These are phyloP conservation scores for Fusarium avenaceum DNA, from an alignment of 2,329 filamentous ascomycete species.

Conservation along the genomic window DNA sequence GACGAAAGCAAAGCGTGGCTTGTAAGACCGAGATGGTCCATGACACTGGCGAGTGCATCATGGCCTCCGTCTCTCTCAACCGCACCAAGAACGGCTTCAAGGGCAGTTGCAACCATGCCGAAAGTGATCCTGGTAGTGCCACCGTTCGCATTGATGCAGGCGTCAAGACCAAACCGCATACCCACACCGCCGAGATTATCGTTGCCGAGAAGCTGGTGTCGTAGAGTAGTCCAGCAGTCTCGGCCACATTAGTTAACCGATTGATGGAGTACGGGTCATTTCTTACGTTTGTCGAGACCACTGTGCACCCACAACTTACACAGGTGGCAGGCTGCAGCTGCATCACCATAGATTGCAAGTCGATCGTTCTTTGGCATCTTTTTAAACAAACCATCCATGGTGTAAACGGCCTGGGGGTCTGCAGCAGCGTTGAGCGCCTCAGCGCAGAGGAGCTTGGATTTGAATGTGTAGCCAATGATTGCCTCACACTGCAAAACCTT, in stretches of 20 bases:
- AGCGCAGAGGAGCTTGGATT: neutral
- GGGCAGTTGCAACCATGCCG: neutral
- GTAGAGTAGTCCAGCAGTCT: neutral
- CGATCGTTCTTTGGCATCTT: neutral
- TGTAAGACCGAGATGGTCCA: neutral
- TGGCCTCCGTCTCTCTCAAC: neutral
- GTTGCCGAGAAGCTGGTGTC: neutral
- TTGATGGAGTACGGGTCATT: too few species aligned
- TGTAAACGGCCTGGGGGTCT: neutral
- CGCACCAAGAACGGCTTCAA: neutral
- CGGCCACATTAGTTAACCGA: fast-evolving
- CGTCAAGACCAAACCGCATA: fast-evolving
- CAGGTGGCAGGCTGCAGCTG: neutral
- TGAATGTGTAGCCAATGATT: neutral
- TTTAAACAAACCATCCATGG: neutral
- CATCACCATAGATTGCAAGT: neutral
- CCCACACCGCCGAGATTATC: fast-evolving
- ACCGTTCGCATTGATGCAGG: neutral
- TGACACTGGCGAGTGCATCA: neutral
- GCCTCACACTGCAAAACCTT: neutral
- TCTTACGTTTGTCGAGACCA: neutral
- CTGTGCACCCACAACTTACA: neutral
- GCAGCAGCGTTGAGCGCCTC: neutral
- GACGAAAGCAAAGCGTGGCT: neutral
- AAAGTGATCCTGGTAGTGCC: neutral